Evolutionary conservation across 345 rosid species (phyloP).

Genomic region (Linum trigynum): DNA sequence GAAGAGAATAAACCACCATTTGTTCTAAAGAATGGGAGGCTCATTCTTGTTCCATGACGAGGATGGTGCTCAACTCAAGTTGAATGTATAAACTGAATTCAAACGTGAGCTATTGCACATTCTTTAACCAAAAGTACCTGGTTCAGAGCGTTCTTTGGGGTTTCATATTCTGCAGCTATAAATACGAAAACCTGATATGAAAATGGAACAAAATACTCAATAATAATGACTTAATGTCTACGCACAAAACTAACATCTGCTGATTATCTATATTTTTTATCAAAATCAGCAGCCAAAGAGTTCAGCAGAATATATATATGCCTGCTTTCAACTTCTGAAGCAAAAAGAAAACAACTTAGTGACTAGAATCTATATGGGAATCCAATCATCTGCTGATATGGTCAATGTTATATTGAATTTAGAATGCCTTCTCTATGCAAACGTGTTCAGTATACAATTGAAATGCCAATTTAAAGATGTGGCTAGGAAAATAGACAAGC

Average conservation of each 20-base stretch:
- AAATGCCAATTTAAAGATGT: background rate
- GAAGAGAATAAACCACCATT: no score
- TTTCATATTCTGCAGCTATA: conserved; percentile 81
- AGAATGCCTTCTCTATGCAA: background rate
- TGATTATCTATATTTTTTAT: background rate
- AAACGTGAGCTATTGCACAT: background rate
- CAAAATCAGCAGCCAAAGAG: background rate
- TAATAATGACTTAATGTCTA: background rate
- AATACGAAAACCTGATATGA: conserved; percentile 61
- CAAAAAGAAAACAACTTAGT: background rate
- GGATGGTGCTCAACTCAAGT: no score
- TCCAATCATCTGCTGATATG: background rate
- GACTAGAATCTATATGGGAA: background rate
- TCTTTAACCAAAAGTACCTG: conserved; percentile 43
- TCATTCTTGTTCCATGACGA: no score
- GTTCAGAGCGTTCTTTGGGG: conserved; percentile 68
- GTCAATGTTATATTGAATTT: background rate
- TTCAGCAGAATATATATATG: background rate
- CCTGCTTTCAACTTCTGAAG: background rate
- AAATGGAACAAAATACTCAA: background rate
- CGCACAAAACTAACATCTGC: background rate
- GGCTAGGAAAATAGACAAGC: background rate
- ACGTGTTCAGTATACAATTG: background rate
- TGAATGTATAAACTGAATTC: background rate
- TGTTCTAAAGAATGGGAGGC: background rate